Percentiles rank a stretch among this genome's conserved stretches.
These are phyloP conservation scores for Balakata baccata DNA, from an alignment of 345 rosid genomes.

Conservation along the genomic window DNA sequence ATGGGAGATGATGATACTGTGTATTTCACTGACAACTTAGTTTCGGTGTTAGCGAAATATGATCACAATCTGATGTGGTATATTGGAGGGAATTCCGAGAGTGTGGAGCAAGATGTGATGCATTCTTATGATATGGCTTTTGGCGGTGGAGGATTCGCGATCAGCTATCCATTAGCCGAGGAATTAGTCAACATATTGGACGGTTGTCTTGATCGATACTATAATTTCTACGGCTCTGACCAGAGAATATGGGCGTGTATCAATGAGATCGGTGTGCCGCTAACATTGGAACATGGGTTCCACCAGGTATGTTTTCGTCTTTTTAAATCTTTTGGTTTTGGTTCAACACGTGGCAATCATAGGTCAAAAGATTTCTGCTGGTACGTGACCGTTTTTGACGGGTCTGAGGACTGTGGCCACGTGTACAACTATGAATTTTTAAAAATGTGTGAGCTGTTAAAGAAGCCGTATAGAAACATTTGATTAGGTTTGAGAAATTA, in stretches of 20 bases:
- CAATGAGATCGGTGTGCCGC: slow-evolving; percentile 66
- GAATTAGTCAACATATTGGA: slow-evolving; percentile 51
- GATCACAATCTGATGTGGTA: slow-evolving; percentile 81
- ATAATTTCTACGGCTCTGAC: slow-evolving; percentile 76
- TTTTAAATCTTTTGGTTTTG: not conserved
- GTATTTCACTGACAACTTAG: slow-evolving; percentile 58
- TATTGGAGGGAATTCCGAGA: slow-evolving; percentile 74
- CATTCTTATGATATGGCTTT: slow-evolving; percentile 79
- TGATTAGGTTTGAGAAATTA: not conserved
- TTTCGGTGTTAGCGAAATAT: slow-evolving; percentile 54
- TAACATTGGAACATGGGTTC: slow-evolving; percentile 65
- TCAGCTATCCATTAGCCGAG: slow-evolving; percentile 66
- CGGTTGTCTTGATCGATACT: slow-evolving; percentile 65
- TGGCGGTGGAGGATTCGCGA: slow-evolving; percentile 90
- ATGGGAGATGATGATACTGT: slow-evolving; percentile 95
- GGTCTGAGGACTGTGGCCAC: slow-evolving; percentile 13
- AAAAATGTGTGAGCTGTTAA: too few species aligned
- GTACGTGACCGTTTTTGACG: slow-evolving; percentile 10
- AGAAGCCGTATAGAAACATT: too few species aligned
- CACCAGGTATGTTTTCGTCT: slow-evolving; percentile 60
- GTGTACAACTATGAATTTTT: not conserved
- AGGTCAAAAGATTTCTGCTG: not conserved
- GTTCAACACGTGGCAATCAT: slow-evolving; percentile 20
- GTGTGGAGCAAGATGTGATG: slow-evolving; percentile 65
- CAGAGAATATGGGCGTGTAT: slow-evolving; percentile 73